Evolutionary conservation across 1,284 basidiomycete genomes (phyloP), one percentile per base, ranked within the genome.

Genomic region (Xanthoconium separans): DNA sequence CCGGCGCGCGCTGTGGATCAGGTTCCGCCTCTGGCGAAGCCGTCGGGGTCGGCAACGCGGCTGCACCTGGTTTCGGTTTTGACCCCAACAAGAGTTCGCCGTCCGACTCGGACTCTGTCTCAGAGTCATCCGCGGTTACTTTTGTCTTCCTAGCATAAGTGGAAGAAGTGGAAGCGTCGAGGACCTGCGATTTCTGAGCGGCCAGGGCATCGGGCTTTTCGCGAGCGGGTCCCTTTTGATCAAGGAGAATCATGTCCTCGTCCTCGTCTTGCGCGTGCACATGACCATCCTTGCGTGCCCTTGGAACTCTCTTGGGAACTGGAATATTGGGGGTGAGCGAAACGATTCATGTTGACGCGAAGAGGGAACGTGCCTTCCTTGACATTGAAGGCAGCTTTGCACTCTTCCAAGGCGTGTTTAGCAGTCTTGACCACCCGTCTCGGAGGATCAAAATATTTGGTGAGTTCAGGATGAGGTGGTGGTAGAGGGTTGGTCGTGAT

Each of bases 371-470:
- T 51, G 81, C 89, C 83, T 79, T 87, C 76, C 71, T 86, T 89
- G 53, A 95, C 82, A 36, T 87, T 87, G 73, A 96, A 85, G 0
- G 71, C 73, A 15, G 73, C 69, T 68, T 83, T 86, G 64, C 87
- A 87, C 30, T 80, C 77, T 50, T 85, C 82, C 18, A 87, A 74
- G 0, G 84, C 74, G 1, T 76, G 71, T 36, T 75, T 72, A 0
- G 87, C 79, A 5, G 78, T 75, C 62, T 89, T 87, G 12, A 86
- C 72, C 1, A 89, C 82, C 40, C 78, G 78, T 33, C 74, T 77
- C 0, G 95, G 95, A 2, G 92, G 83, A 18, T 91, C 75, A 64
- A 97, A 85, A 71, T 91, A 98, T 63, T 91, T 93, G 30, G 82
- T 73, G 7, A 97, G 77, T 54, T 91, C 89, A 1, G 87, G 87